Evolutionary conservation across 257 asterid species (phyloP).

Genomic region (Forsythia suspensa): DNA sequence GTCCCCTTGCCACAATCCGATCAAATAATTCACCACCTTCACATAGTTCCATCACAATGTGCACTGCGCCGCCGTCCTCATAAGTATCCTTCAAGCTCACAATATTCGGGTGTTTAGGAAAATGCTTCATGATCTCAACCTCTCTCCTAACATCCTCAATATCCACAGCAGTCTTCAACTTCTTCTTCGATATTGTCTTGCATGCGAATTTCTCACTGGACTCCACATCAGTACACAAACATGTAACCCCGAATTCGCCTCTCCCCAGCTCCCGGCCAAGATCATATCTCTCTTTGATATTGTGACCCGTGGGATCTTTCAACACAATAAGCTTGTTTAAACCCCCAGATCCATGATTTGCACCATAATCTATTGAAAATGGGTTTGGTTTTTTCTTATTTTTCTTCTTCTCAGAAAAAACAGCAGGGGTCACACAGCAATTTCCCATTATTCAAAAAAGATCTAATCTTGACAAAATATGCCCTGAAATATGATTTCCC

Average conservation of each 20-base stretch:
- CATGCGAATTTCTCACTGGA: constrained; percentile 52
- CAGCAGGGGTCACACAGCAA: constrained; percentile 54
- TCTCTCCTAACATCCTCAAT: constrained; percentile 66
- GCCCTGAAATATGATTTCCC: constrained; percentile 46
- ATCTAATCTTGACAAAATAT: constrained; percentile 24
- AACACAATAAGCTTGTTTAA: constrained; percentile 45
- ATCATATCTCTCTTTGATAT: constrained; percentile 41
- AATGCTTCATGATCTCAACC: constrained; percentile 60
- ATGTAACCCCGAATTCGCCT: constrained; percentile 69
- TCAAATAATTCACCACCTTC: constrained; percentile 65
- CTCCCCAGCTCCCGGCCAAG: constrained; percentile 72
- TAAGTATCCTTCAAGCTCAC: constrained; percentile 54
- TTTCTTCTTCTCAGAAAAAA: constrained; percentile 34
- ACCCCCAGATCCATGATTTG: constrained; percentile 39
- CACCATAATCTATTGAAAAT: constrained; percentile 49
- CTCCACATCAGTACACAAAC: constrained; percentile 51
- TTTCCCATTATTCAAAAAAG: constrained; percentile 48
- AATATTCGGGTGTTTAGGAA: constrained; percentile 54
- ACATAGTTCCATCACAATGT: constrained; percentile 61
- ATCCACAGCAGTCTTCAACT: constrained; percentile 52
- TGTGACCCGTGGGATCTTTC: constrained; percentile 52
- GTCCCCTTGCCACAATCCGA: constrained; percentile 60
- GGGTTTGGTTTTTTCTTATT: constrained; percentile 53
- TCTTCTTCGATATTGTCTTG: constrained; percentile 59
- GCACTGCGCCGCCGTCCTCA: constrained; percentile 61